Conservation (phyloP, 495 filamentous ascomycete species). For the Penicillium paxilli region DNA sequence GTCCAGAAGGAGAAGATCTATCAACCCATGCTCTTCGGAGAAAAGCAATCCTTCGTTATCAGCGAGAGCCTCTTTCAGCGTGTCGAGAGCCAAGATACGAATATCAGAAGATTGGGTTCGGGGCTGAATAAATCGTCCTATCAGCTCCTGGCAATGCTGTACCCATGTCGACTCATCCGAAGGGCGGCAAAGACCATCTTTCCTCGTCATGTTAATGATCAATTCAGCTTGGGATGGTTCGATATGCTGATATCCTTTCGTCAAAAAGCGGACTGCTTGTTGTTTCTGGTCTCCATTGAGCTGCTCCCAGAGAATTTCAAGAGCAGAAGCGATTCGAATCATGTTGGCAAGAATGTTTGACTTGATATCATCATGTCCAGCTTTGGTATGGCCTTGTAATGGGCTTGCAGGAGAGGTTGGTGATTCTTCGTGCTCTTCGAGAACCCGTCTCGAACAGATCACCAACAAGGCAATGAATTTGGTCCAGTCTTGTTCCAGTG, state of each 20-base stretch:
- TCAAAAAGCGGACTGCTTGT: conserved; percentile 38
- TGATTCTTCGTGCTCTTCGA: conserved; percentile 27
- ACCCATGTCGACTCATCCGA: conserved; percentile 65
- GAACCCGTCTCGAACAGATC: conserved; percentile 64
- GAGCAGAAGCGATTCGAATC: conserved; percentile 37
- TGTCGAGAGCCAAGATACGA: conserved; percentile 66
- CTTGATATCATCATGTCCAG: conserved; percentile 34
- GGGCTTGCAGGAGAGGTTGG: conserved; percentile 18
- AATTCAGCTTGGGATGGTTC: conserved; percentile 45
- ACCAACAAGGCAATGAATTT: conserved; percentile 51
- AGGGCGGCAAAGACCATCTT: conserved; percentile 63
- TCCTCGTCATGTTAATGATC: conserved; percentile 38
- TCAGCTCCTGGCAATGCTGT: conserved; percentile 57
- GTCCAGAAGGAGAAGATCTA: conserved; percentile 41
- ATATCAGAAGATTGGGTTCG: conserved; percentile 62
- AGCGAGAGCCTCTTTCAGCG: conserved; percentile 65
- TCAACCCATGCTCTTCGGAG: conserved; percentile 36
- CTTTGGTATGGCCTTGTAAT: conserved; percentile 21
- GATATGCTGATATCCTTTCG: conserved; percentile 39
- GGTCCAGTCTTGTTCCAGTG: conserved; percentile 37
- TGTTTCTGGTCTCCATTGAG: conserved; percentile 39
- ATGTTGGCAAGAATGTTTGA: conserved; percentile 41
- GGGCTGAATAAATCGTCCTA: conserved; percentile 67
- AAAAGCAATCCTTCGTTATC: conserved; percentile 41
- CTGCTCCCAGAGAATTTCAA: conserved; percentile 45